Conservation (phyloP, 495 filamentous ascomycete genomes). For the Daldinia decipiens region DNA sequence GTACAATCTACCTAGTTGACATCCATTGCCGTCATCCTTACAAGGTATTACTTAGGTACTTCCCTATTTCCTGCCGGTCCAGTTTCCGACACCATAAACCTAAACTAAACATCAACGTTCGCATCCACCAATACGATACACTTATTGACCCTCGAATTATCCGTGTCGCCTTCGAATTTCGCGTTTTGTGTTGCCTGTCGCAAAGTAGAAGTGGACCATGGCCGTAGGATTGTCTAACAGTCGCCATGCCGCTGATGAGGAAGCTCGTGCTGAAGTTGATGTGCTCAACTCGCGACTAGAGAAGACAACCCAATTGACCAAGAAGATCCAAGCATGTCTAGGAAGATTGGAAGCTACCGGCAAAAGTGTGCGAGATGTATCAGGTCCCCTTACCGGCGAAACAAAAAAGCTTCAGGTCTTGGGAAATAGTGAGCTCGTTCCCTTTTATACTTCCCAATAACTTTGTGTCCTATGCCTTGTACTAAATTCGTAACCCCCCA, state of each 20-base stretch:
- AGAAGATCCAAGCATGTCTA: slow-evolving; percentile 91
- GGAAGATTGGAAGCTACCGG: slow-evolving; percentile 85
- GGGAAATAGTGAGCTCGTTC: slow-evolving; percentile 69
- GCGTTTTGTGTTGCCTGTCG: not conserved
- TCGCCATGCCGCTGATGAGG: slow-evolving; percentile 66
- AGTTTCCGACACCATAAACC: slow-evolving; percentile 15
- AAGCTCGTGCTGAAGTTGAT: slow-evolving; percentile 72
- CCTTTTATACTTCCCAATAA: not conserved
- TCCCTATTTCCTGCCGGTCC: slow-evolving; percentile 22
- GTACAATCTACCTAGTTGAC: slow-evolving; percentile 80
- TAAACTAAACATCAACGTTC: slow-evolving; percentile 35
- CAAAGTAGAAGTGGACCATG: slow-evolving; percentile 45
- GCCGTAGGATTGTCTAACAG: slow-evolving; percentile 58
- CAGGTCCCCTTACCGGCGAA: slow-evolving; percentile 92
- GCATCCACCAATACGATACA: slow-evolving; percentile 7
- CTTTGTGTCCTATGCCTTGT: slow-evolving; percentile 2
- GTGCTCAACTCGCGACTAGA: slow-evolving; percentile 71
- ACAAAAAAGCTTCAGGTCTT: slow-evolving; percentile 87
- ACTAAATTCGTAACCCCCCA: slow-evolving; percentile 16
- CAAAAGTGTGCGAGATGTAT: slow-evolving; percentile 88
- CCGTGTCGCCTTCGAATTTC: slow-evolving; percentile 2
- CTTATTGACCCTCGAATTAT: not conserved
- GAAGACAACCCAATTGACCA: slow-evolving; percentile 78
- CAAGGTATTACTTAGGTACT: slow-evolving; percentile 11
- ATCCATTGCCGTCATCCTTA: slow-evolving; percentile 50